Percentiles rank a stretch among this genome's conserved stretches.
These are phyloP conservation scores for Pisolithus tinctorius DNA, from an alignment of 768 basidiomycete genomes.

Conservation along the genomic window DNA sequence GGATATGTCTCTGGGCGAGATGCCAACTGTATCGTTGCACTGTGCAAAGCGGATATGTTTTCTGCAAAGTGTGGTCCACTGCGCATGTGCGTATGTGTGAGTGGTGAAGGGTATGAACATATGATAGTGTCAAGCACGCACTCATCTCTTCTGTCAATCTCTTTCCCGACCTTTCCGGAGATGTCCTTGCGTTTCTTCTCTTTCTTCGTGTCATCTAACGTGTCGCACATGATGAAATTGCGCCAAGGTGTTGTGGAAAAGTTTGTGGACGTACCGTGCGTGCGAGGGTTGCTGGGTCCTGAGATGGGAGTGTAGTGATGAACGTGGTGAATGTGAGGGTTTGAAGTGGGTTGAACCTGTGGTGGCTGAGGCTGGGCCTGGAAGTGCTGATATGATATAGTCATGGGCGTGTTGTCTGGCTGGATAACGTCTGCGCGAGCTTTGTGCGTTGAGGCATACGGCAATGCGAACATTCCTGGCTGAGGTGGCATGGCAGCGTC, in stretches of 20 bases:
- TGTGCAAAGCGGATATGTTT: constrained; percentile 53
- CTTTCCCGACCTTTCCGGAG: constrained; percentile 64
- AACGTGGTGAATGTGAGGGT: constrained; percentile 28
- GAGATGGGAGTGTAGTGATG: constrained; percentile 35
- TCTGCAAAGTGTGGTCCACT: constrained; percentile 61
- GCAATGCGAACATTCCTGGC: constrained; percentile 59
- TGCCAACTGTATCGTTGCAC: constrained; percentile 53
- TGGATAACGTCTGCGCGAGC: constrained; percentile 30
- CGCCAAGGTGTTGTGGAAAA: not conserved
- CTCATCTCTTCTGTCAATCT: constrained; percentile 76
- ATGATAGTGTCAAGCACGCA: constrained; percentile 28
- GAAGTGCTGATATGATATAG: constrained; percentile 9
- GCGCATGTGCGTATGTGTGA: constrained; percentile 6
- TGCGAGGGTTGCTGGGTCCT: constrained; percentile 34
- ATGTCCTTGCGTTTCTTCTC: constrained; percentile 66
- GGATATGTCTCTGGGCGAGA: constrained; percentile 61
- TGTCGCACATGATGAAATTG: constrained; percentile 20
- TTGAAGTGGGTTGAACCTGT: constrained; percentile 6
- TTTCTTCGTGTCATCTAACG: constrained; percentile 42
- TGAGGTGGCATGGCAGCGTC: constrained; percentile 52
- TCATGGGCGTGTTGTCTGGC: constrained; percentile 11
- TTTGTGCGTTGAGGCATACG: constrained; percentile 45
- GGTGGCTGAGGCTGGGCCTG: constrained; percentile 5
- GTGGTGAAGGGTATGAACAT: constrained; percentile 4
- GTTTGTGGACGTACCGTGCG: constrained; percentile 30